Evolutionary conservation across 2,329 filamentous ascomycete genomes (phyloP), one percentile per base, ranked within the genome.

Genomic region (Stagonosporopsis tanaceti): DNA sequence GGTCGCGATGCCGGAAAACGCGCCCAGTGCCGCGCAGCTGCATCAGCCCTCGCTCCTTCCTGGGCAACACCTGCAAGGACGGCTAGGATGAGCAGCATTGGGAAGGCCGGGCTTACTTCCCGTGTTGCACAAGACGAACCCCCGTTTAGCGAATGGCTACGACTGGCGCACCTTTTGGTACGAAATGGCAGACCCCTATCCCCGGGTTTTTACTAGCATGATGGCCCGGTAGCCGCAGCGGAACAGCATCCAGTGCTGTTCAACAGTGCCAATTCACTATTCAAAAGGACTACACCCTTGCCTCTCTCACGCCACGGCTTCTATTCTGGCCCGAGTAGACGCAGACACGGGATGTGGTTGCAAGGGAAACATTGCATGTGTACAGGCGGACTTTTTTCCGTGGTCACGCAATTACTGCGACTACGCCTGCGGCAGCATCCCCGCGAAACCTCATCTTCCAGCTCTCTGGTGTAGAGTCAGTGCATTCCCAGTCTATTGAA

Each of bases 401-500:
- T 24, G n/a, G 37, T 56, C 47, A 41, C 35, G 41, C 53, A 50
- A 32, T 35, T 24, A 22, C 22, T 50, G 28, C 44, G 34, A 6
- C 34, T 34, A 28, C 41, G 17, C 25, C 52, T 20, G 27, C 20
- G 32, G 30, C 35, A 30, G 28, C 35, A 28, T 32, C 35, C 27
- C 47, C 50, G 54, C 54, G 42, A 48, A 35, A 34, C 32, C 34
- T 30, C 25, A 27, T 39, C 44, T 45, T 39, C 39, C 54, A 45
- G 44, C 44, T 20, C 24, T 37, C 32, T 44, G 48, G 48, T 47
- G 52, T 27, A 30, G 44, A 57, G 54, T 57, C 50, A 46, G 34
- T 53, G 54, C 54, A 53, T 46, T 39, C 30, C 30, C 48, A 45
- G 45, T 48, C 48, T 57, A 57, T 57, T 39, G 54, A 50, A 55